Conservation (phyloP, 257 asterid genomes). For the Fraxinus excelsior region DNA sequence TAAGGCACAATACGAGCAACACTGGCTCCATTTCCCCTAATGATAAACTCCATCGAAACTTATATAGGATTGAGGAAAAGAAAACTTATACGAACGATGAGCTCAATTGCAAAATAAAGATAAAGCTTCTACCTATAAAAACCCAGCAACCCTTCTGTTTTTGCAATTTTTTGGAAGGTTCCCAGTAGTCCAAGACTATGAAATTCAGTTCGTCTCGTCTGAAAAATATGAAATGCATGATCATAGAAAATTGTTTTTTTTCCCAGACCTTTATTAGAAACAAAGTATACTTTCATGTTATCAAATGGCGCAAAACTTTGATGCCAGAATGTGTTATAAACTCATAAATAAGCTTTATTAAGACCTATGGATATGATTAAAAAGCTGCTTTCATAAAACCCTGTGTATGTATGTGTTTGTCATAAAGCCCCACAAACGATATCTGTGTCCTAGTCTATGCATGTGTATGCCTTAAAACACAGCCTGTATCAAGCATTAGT, state of each 20-base stretch:
- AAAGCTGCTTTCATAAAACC: background rate
- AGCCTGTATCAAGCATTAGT: background rate
- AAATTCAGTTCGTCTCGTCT: conserved; percentile 85
- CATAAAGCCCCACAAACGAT: background rate
- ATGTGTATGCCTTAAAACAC: background rate
- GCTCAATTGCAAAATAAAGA: conserved; percentile 4
- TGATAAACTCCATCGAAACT: conserved; percentile 9
- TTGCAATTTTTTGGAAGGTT: conserved; percentile 77
- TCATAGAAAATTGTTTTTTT: conserved; percentile 18
- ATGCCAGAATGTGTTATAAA: background rate
- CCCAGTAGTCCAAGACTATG: conserved; percentile 76
- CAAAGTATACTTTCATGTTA: background rate
- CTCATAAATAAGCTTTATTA: background rate
- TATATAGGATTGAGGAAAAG: background rate
- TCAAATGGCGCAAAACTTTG: background rate
- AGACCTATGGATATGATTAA: background rate
- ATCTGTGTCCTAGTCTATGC: background rate
- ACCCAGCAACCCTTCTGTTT: conserved; percentile 84
- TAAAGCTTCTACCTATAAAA: conserved; percentile 63
- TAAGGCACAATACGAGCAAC: conserved; percentile 94
- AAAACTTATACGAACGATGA: background rate
- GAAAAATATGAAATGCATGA: conserved; percentile 30
- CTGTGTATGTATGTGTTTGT: background rate
- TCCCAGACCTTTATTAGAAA: conserved; percentile 7
- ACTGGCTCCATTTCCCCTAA: conserved; percentile 97